Base-by-base conservation (phyloP, 1,284 basidiomycete genomes). In the Gomphus bonarii region DNA sequence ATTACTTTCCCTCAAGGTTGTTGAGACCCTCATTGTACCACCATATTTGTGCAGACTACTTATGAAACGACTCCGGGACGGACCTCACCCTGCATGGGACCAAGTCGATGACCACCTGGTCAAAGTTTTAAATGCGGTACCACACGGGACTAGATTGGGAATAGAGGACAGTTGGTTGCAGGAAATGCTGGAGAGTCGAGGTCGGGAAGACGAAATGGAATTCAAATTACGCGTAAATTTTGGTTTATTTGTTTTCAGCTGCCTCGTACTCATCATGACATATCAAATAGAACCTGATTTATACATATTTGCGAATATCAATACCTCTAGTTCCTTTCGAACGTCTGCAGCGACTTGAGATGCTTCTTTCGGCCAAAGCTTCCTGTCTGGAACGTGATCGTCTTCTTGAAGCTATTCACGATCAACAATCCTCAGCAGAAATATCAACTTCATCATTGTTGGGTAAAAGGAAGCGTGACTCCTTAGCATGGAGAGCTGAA, bases 391-490 rank as follows among this genome's bases (percentile, higher is more conserved):
- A 25, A 20, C 40, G 47, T 20, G 36, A 50, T 35, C 14, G n/a
- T 28, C 20, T 50, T 25, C 48, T 48, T 14, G 20, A 57, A 28
- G 22, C 47, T 18, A 38, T 57, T n/a, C 31, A 14, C 28, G 18
- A 50, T 42, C 48, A 38, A 25, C 5, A 8, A 1, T 12, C 3
- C 11, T 10, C 20, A 25, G 22, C 12, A 7, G 18, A 54, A 54
- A 14, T 25, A 9, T 33, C 38, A 5, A 16, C 16, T 22, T 16
- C 36, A 12, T 42, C 50, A 35, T 52, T 44, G 5, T 31, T 55
- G 16, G 60, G 60, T n/a, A 62, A 62, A 51, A 38, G 61, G 36
- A 62, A 62, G 42, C 40, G 61, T n/a, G 54, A 48, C 28, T 47
- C 50, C 14, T 14, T 16, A 12, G 36, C 42, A 3, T 55, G 50